Base-by-base conservation (phyloP, 768 basidiomycete species). In the Suillus subalutaceus region DNA sequence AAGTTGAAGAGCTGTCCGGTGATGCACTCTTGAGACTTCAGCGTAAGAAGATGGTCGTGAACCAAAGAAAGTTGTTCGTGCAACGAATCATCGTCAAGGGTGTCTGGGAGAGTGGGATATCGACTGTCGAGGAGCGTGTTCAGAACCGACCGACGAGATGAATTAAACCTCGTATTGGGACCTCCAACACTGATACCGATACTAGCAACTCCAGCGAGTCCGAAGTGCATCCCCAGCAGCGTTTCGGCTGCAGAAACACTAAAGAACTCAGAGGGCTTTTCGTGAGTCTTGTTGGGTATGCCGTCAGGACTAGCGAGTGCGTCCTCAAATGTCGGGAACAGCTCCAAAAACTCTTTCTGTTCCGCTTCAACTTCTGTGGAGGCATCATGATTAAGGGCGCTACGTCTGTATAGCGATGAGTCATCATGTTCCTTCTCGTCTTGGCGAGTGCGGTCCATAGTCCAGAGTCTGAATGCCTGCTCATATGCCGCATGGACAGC, bases 271-370 rank as follows among this genome's bases (percentile, higher is more conserved):
- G 62, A 59, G 30, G 30, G n/a, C 46, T 16, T 46, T 18, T 44
- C 46, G 18, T 64, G 52, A 44, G 50, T 63, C 41, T 69, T 61
- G 26, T 66, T n/a, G 35, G 32, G 60, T 23, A 41, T 23, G 12
- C 58, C 63, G 41, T 63, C 61, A 23, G 62, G 40, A 58, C 69
- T 65, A 41, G 84, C 80, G 18, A 89, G 74, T 32, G 77, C 81
- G 64, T 90, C 85, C 40, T 90, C 91, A 70, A 89, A 97, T 13
- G 88, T 87, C 15, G 97, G 97, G 77, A 99, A 99, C 37, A 99
- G 75, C 6, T 86, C 79, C 55, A 89, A 78, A 72, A 99, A 94
- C 70, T 99, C 97, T 67, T 83, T 82, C 75, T 92, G 92, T 73
- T 97, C 94, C 44, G 85, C 73, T 71, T 94, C 91, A 6, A 86